phyloP scores from a whole-genome alignment of 2,329 filamentous ascomycete species.

The Penicillium italicum region DNA sequence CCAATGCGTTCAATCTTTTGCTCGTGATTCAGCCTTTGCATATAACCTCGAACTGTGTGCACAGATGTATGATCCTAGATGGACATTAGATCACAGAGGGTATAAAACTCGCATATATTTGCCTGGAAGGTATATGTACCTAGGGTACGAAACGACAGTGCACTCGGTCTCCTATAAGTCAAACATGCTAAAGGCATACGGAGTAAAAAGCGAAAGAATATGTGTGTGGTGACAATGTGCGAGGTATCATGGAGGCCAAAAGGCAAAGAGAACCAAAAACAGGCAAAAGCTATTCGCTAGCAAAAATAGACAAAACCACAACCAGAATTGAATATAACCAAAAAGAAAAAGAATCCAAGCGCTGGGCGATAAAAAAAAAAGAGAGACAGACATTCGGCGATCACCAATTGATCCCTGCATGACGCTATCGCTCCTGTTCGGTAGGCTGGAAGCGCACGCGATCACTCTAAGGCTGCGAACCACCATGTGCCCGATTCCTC shows the following conservation, averaged over 20 bases:
- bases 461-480: not conserved
- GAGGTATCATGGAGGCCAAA: constrained; percentile 5
- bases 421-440: constrained; percentile 15
- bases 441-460: constrained; percentile 10
- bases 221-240: not conserved
- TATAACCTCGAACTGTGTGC: not conserved
- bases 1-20: not conserved
- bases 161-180: not conserved
- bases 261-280: not conserved
- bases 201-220: not conserved
- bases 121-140: not conserved
- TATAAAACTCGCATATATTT: not conserved
- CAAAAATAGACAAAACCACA: not conserved
- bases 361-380: not conserved
- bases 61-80: not conserved
- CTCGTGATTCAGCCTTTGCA: no score
- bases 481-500: constrained; percentile 1
- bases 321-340: not conserved
- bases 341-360: not conserved
- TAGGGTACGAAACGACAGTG: not conserved
- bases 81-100: not conserved
- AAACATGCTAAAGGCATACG: not conserved
- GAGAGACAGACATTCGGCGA: not conserved
- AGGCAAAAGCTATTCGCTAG: not conserved
- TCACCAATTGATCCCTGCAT: not conserved